These are phyloP conservation scores for Achaetomium macrosporum DNA, from an alignment of 2,329 filamentous ascomycete genomes.

Conservation along the genomic window DNA sequence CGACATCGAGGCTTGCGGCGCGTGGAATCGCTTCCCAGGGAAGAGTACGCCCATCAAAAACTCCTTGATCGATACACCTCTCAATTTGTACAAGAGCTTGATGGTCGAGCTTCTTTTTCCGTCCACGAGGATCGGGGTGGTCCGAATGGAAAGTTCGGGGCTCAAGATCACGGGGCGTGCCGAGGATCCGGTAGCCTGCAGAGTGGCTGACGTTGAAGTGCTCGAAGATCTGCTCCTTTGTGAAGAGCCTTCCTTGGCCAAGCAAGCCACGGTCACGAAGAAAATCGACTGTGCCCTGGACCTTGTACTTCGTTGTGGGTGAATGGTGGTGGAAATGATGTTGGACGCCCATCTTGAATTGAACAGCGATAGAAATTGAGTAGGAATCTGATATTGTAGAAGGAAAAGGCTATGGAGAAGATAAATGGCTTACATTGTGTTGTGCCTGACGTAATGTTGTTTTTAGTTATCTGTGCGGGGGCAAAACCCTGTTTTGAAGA, in stretches of 20 bases:
- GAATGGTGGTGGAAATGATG: neutral
- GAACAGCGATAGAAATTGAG: too few species aligned
- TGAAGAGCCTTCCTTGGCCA: neutral
- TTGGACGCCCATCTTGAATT: neutral
- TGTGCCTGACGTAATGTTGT: too few species aligned
- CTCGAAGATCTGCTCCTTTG: neutral
- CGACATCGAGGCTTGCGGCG: neutral
- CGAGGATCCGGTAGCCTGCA: neutral
- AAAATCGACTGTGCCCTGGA: neutral
- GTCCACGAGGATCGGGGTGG: neutral
- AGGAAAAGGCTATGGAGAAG: too few species aligned
- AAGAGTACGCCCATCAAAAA: neutral
- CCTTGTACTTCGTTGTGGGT: neutral
- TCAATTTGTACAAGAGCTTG: neutral
- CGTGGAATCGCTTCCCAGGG: neutral
- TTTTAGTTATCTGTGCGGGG: too few species aligned
- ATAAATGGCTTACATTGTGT: too few species aligned
- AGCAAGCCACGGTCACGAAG: neutral
- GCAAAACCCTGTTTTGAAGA: too few species aligned
- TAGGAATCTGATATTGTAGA: too few species aligned
- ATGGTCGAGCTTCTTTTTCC: neutral
- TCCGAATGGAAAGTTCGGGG: neutral
- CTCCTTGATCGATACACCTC: neutral
- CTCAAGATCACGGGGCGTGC: neutral
- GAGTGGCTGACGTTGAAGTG: neutral